Evolutionary conservation across 441 rosid species (phyloP).

Genomic region (Adansonia grandidieri): DNA sequence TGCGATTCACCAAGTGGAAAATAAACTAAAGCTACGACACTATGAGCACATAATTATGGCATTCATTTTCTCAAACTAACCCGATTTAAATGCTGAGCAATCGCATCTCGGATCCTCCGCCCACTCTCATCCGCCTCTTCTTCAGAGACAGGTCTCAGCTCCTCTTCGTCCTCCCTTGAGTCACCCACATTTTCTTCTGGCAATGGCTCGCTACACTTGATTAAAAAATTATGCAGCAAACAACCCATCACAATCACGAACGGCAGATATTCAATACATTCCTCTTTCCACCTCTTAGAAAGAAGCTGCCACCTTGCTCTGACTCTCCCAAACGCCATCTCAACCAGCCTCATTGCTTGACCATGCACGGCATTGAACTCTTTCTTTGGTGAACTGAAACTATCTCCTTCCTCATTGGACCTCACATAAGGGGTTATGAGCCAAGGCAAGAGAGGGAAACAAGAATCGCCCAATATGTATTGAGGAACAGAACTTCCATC

Average conservation of each 20-base stretch:
- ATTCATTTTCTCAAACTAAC: conserved; percentile 48
- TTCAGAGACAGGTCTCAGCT: conserved; percentile 39
- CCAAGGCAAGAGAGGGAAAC: conserved; percentile 77
- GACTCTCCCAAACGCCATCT: conserved; percentile 52
- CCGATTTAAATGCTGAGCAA: conserved; percentile 58
- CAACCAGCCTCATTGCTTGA: conserved; percentile 50
- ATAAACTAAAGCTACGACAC: background rate
- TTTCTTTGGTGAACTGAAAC: conserved; percentile 39
- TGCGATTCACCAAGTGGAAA: background rate
- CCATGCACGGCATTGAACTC: conserved; percentile 57
- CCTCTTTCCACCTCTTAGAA: conserved; percentile 64
- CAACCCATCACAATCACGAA: conserved; percentile 64
- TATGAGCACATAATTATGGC: background rate
- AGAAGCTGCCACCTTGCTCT: conserved; percentile 66
- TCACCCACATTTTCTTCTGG: conserved; percentile 38
- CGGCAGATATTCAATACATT: conserved; percentile 58
- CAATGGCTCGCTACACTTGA: conserved; percentile 45
- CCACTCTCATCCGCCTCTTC: conserved; percentile 53
- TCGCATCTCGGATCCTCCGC: conserved; percentile 54
- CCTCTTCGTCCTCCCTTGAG: conserved; percentile 36
- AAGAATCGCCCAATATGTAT: conserved; percentile 64
- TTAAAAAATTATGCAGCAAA: conserved; percentile 73
- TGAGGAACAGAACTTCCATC: conserved; percentile 56
- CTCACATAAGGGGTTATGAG: conserved; percentile 60
- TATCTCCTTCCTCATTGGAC: conserved; percentile 49